These are phyloP conservation scores for Scutellaria barbata DNA, from an alignment of 257 asterid species.

Conservation along the genomic window DNA sequence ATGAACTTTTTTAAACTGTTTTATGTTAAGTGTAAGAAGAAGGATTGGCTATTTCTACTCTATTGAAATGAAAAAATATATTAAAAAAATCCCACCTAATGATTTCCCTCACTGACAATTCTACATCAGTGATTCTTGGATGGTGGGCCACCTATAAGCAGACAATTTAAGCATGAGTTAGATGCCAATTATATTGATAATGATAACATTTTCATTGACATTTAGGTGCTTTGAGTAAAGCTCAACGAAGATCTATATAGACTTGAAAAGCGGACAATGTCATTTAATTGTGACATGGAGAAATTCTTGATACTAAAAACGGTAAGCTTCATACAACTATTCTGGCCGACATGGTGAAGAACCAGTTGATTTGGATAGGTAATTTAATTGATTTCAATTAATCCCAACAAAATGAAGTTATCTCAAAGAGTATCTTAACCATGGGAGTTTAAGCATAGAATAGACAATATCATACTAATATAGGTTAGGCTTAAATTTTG, in stretches of 20 bases:
- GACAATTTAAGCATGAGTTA: neutral
- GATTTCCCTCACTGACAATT: slow-evolving; percentile 23
- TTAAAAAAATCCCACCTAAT: slow-evolving; percentile 39
- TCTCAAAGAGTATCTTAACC: too few species aligned
- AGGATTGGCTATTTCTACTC: too few species aligned
- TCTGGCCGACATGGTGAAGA: too few species aligned
- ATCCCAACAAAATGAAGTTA: too few species aligned
- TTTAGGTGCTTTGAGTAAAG: slow-evolving; percentile 14
- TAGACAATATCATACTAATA: too few species aligned
- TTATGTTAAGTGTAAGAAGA: slow-evolving; percentile 13
- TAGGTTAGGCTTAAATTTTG: too few species aligned
- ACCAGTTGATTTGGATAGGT: too few species aligned
- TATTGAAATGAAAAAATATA: neutral
- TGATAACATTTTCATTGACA: neutral
- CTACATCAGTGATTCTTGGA: neutral
- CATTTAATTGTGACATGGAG: neutral
- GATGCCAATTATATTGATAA: neutral
- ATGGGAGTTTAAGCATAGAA: too few species aligned
- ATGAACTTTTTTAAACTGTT: neutral
- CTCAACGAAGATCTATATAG: neutral
- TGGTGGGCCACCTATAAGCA: slow-evolving; percentile 11
- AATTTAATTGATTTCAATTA: too few species aligned
- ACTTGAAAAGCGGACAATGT: slow-evolving; percentile 13
- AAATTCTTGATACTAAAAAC: too few species aligned
- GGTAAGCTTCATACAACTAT: too few species aligned